Evolutionary conservation across 108 stramenopile species (phyloP), one percentile per base, ranked within the genome.

Genomic region (Chaetoceros tenuissimus): DNA sequence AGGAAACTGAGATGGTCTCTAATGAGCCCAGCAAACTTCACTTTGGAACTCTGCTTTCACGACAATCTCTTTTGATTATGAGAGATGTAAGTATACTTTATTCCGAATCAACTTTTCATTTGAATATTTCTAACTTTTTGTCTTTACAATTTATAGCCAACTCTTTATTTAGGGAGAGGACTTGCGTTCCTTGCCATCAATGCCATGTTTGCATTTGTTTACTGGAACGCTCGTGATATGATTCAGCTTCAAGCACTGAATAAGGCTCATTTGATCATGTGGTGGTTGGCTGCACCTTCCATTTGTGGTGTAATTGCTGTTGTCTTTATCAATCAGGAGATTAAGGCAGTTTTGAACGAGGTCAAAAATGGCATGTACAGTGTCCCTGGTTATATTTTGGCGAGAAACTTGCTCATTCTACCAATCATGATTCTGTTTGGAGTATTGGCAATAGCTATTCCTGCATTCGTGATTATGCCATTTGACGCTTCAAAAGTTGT

Each of bases 331-430:
- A 74, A 74, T 52, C 50, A 58, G 25, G 73, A 74, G 46, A 64
- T 64, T 53, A 64, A 64, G 7, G 46, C 67, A 2, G 26, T 74
- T 44, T 31, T 55, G 18, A 46, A 28, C 20, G 73, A 74, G 51
- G 51, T 51, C 48, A 59, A 66, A 46, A 74, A 74, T 46, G 73
- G 73, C 24, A 69, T 74, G 67, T 43, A 57, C 28, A 24, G 27
- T 34, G 48, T 57, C 2, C 0, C 25, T 3, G 48, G 53, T 7
- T 74, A 74, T 31, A 51, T 69, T 16, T 21, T 60, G 8, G 68
- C 73, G 13, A 68, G 64, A 29, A 40, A 64, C 22, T 25, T 68
- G 19, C n/a, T 74, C 20, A 54, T 65, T 21, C 27, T 69, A 5
- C 73, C 73, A 2, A 55, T 74, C 28, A 51, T 74, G 60, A 30